A percentile compares a stretch with the other conserved stretches of the same genome.
These are phyloP conservation scores for Metschnikowia aberdeeniae DNA, from an alignment of 805 yeast species.

Conservation along the genomic window DNA sequence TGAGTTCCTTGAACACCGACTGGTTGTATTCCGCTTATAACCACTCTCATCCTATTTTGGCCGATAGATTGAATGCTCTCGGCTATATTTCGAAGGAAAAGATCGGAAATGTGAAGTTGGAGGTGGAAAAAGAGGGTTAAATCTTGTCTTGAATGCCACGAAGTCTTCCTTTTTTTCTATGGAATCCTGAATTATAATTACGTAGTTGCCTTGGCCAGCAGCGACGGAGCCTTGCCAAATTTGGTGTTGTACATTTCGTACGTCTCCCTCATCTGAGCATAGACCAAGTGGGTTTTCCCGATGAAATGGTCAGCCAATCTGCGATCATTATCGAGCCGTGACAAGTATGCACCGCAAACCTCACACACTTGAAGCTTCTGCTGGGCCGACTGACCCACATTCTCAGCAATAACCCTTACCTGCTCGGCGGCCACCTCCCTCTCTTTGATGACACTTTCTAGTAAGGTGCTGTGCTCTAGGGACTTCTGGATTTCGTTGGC, in stretches of 20 bases:
- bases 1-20: conserved; percentile 85
- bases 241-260: conserved; percentile 35
- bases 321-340: conserved; percentile 81
- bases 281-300: conserved; percentile 84
- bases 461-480: conserved; percentile 37
- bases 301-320: conserved; percentile 85
- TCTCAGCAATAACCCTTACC: conserved; percentile 60
- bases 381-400: conserved; percentile 78
- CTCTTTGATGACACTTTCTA: conserved; percentile 43
- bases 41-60: conserved; percentile 86
- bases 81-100: conserved; percentile 44
- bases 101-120: conserved; percentile 23
- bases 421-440: conserved; percentile 52
- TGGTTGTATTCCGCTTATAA: conserved; percentile 85
- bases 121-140: conserved; percentile 6
- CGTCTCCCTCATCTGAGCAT: conserved; percentile 66
- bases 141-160: not conserved
- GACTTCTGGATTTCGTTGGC: conserved; percentile 50
- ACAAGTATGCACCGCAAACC: conserved; percentile 83
- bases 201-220: not conserved
- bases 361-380: conserved; percentile 89
- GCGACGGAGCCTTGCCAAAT: conserved; percentile 6
- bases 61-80: conserved; percentile 82
- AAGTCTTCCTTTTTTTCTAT: too few species aligned
- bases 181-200: not conserved